A percentile compares a stretch with the other conserved stretches of the same genome.
phyloP scores from a whole-genome alignment of 257 asterid genomes.

The Rauvolfia tetraphylla region DNA sequence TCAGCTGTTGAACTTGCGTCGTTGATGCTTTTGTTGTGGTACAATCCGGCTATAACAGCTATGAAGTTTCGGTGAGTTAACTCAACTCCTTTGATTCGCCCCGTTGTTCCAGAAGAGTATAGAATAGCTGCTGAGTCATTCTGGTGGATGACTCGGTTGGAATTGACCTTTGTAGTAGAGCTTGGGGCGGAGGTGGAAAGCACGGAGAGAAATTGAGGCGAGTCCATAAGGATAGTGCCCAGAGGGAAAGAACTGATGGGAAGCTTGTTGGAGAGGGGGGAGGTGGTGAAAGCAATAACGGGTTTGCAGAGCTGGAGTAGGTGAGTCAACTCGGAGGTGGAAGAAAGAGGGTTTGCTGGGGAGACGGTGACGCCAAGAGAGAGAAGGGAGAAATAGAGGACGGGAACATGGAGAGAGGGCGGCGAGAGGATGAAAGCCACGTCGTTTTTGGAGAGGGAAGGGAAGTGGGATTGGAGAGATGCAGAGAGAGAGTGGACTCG shows the following conservation, averaged over 20 bases:
- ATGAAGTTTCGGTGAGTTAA: conserved; percentile 71
- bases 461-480: conserved; percentile 37
- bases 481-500: conserved; percentile 51
- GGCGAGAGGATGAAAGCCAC: conserved; percentile 79
- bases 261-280: conserved; percentile 34
- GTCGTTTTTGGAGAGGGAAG: conserved; percentile 50
- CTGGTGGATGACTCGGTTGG: conserved; percentile 37
- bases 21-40: conserved; percentile 14
- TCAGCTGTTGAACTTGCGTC: background rate
- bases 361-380: conserved; percentile 63
- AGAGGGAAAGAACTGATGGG: conserved; percentile 24
- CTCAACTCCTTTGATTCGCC: conserved; percentile 70
- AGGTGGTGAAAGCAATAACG: conserved; percentile 49
- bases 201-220: conserved; percentile 50
- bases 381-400: conserved; percentile 73
- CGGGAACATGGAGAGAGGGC: conserved; percentile 60
- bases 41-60: conserved; percentile 39
- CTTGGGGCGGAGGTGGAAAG: conserved; percentile 9
- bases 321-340: conserved; percentile 60
- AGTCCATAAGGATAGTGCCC: conserved; percentile 41
- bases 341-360: conserved; percentile 66
- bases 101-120: conserved; percentile 93
- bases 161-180: background rate
- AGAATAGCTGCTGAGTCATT: conserved; percentile 64
- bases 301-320: conserved; percentile 56